Percentiles rank a stretch among this genome's conserved stretches.
phyloP scores from a whole-genome alignment of 345 rosid genomes.

The Carallia brachiata region DNA sequence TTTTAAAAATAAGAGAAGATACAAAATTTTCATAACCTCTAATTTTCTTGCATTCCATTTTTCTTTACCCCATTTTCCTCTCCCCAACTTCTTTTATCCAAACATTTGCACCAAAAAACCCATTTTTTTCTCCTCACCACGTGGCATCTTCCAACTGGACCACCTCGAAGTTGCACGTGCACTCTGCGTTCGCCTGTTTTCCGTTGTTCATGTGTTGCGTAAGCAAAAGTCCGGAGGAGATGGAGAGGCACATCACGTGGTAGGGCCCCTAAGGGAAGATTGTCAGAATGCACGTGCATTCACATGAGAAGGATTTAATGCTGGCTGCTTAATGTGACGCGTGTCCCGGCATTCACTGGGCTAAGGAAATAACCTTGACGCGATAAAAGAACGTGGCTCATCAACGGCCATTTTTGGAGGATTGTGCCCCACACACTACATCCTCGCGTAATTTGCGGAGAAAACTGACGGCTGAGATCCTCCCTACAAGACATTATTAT shows the following conservation, averaged over 20 bases:
- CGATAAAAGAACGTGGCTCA: conserved; percentile 7
- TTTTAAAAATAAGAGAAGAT: too few relatives aligned
- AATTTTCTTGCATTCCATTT: too few relatives aligned
- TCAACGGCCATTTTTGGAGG: too few relatives aligned
- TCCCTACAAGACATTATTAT: conserved; percentile 10
- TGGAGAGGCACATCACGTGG: conserved; percentile 37
- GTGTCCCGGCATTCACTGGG: conserved; percentile 22
- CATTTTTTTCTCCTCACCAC: background rate
- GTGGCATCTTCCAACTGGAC: conserved; percentile 18
- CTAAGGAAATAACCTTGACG: conserved; percentile 27
- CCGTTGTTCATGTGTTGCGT: background rate
- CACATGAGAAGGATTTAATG: conserved; percentile 46
- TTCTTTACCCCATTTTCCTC: too few relatives aligned
- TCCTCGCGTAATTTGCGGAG: conserved; percentile 16
- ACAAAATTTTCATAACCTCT: too few relatives aligned
- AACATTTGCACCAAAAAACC: too few relatives aligned
- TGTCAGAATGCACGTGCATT: conserved; percentile 58
- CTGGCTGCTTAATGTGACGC: conserved; percentile 10
- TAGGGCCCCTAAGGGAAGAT: conserved; percentile 28
- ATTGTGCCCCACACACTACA: background rate
- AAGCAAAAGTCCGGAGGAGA: background rate
- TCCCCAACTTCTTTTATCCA: too few relatives aligned
- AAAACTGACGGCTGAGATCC: conserved; percentile 40
- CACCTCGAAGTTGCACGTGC: conserved; percentile 30
- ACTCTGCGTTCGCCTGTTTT: background rate